Conservation (phyloP, 1,284 basidiomycete species). For the Tylopilus sp. region DNA sequence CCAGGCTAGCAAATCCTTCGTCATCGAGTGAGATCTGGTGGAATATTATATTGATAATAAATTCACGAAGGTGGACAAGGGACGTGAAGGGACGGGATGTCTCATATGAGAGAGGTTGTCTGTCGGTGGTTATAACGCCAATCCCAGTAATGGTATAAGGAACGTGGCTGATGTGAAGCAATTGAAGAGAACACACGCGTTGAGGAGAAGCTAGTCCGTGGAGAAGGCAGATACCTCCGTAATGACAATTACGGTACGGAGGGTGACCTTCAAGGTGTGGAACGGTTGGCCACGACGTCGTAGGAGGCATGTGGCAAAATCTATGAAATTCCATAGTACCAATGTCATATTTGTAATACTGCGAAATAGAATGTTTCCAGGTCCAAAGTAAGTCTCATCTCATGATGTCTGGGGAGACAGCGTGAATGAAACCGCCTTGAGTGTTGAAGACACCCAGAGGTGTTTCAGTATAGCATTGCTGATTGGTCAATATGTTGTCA, state of each 20-base stretch:
- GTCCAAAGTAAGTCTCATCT: neutral
- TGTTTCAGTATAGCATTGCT: neutral
- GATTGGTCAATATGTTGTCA: slow-evolving; percentile 1
- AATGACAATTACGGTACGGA: neutral
- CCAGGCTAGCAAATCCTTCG: neutral
- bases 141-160: neutral
- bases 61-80: neutral
- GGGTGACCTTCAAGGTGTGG: neutral
- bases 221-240: slow-evolving; percentile 3
- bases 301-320: neutral
- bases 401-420: neutral
- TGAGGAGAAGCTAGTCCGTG: neutral
- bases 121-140: too few relatives aligned
- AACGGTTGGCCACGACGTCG: slow-evolving; percentile 6
- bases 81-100: neutral
- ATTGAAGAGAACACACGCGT: slow-evolving; percentile 4
- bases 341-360: neutral
- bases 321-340: neutral
- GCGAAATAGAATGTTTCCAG: slow-evolving; percentile 1
- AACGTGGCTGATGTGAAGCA: neutral
- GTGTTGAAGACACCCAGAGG: neutral
- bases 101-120: too few relatives aligned
- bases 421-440: neutral
- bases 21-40: neutral
- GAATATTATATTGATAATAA: neutral